These are phyloP conservation scores for Russula olivacea DNA, from an alignment of 768 basidiomycete genomes.

Conservation along the genomic window DNA sequence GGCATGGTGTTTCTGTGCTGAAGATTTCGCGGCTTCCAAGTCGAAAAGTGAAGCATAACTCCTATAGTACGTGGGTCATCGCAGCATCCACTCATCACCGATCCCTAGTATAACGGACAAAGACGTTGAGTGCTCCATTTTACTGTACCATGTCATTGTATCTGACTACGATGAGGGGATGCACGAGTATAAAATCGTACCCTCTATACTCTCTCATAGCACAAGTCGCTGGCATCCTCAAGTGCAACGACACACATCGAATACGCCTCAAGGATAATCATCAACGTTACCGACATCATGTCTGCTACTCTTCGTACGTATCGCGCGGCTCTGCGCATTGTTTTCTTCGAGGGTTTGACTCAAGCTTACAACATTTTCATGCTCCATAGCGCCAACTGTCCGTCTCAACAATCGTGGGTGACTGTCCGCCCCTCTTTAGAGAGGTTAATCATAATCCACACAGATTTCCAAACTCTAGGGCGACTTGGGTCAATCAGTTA, in stretches of 20 bases:
- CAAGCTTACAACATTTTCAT: not conserved
- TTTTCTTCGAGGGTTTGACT: not conserved
- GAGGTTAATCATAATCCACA: not conserved
- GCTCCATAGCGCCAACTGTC: slow-evolving; percentile 15
- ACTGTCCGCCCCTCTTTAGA: not conserved
- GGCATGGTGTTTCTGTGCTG: too few species aligned
- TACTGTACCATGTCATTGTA: not conserved
- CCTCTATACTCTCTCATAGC: too few species aligned
- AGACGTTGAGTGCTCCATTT: not conserved
- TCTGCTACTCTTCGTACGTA: slow-evolving; percentile 5
- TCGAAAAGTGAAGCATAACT: too few species aligned
- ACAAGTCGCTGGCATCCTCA: not conserved
- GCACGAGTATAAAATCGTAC: slow-evolving; percentile 6
- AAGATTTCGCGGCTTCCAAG: too few species aligned
- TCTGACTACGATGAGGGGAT: not conserved
- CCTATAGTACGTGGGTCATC: not conserved
- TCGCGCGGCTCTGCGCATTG: not conserved
- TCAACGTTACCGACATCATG: not conserved
- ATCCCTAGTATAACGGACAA: not conserved
- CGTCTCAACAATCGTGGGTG: slow-evolving; percentile 23
- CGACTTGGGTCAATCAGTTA: slow-evolving; percentile 5
- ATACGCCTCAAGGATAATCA: not conserved
- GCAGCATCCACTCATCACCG: not conserved
- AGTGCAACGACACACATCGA: not conserved
- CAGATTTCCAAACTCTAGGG: slow-evolving; percentile 17